A percentile compares a stretch with the other conserved stretches of the same genome.
Evolutionary conservation across 345 rosid species (phyloP).

Genomic region (Mallotus nudiflorus): DNA sequence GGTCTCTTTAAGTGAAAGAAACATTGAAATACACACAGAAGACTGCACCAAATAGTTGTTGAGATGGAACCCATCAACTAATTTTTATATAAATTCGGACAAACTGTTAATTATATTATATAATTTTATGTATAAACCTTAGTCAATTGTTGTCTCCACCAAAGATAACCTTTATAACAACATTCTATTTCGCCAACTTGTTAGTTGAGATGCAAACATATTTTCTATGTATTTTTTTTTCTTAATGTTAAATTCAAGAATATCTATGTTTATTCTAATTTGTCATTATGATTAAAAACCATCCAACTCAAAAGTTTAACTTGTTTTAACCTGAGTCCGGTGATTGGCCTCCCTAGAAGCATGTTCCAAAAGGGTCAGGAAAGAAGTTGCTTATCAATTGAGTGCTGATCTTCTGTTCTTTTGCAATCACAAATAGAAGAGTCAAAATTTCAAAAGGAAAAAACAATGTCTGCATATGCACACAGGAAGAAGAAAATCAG

Average conservation of each 20-base stretch:
- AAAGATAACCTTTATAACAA: no score
- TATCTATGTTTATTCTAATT: no score
- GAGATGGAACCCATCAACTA: conserved; percentile 52
- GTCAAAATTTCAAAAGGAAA: not conserved
- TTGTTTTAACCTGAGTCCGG: no score
- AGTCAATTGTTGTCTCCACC: not conserved
- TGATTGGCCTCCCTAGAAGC: not conserved
- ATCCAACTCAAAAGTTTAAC: no score
- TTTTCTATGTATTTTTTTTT: no score
- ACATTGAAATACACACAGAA: conserved; percentile 4
- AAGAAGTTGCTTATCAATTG: no score
- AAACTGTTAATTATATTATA: not conserved
- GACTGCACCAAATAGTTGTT: conserved; percentile 54
- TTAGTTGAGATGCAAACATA: not conserved
- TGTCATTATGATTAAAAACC: no score
- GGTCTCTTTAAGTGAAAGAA: conserved; percentile 45
- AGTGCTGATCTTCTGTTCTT: no score
- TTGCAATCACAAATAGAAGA: no score
- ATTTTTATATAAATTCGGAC: not conserved
- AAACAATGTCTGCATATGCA: not conserved
- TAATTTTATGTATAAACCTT: not conserved
- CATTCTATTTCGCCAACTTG: not conserved
- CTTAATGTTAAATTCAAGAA: no score
- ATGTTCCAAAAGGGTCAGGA: no score
- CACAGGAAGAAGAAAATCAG: not conserved